Percentiles rank a stretch among this genome's conserved stretches.
Evolutionary conservation across 768 basidiomycete species (phyloP).

Genomic region (Macrocybe gigantea): DNA sequence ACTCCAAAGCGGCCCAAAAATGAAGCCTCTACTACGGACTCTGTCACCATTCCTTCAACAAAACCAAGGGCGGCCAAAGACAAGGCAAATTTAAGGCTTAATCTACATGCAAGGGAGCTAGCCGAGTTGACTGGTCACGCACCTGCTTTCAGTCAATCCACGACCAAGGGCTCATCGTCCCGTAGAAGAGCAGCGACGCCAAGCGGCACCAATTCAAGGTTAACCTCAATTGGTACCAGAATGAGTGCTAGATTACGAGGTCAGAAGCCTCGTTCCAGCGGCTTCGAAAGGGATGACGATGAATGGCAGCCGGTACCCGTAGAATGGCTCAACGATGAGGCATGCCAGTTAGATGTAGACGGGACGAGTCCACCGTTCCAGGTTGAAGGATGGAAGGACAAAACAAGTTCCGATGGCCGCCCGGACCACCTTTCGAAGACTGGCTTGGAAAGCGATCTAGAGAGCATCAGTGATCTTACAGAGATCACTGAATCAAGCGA

Average conservation of each 20-base stretch:
- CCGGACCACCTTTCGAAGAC: conserved; percentile 27
- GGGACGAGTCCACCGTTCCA: too few species aligned
- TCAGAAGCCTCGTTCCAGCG: conserved; percentile 17
- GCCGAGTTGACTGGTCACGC: conserved; percentile 56
- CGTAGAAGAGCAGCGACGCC: conserved; percentile 7
- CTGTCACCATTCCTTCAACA: conserved; percentile 3
- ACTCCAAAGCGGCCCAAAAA: too few species aligned
- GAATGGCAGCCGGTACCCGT: conserved; percentile 80
- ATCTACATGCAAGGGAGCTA: conserved; percentile 63
- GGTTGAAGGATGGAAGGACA: conserved; percentile 5
- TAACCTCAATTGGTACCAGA: conserved; percentile 48
- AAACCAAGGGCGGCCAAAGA: conserved; percentile 18
- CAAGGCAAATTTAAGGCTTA: conserved; percentile 53
- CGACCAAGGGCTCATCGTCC: too few species aligned
- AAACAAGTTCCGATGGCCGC: too few species aligned
- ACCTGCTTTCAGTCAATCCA: conserved; percentile 10
- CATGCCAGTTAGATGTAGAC: not conserved
- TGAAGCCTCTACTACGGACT: not conserved
- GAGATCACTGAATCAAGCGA: conserved; percentile 53
- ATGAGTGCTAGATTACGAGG: conserved; percentile 64
- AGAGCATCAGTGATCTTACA: conserved; percentile 68
- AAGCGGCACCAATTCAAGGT: conserved; percentile 10
- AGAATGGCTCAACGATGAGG: conserved; percentile 51
- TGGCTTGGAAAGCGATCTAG: conserved; percentile 57
- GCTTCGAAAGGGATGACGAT: conserved; percentile 44